Conservation (phyloP, 441 rosid species). For the Erodium chrysanthum region DNA sequence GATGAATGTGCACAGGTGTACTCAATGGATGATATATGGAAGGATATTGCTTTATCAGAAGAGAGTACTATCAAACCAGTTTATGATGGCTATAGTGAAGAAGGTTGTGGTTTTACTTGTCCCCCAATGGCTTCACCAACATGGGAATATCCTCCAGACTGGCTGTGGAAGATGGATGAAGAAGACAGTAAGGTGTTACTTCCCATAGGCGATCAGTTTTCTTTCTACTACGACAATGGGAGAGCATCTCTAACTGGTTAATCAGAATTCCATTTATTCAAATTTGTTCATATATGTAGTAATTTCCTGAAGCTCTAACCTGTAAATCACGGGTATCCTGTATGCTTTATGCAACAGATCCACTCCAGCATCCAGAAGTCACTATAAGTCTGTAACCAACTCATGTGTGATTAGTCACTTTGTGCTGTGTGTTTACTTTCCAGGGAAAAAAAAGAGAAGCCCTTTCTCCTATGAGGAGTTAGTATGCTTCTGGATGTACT, state of each 20-base stretch:
- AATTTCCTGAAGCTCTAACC: conserved; percentile 31
- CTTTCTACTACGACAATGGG: conserved; percentile 30
- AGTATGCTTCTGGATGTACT: conserved; percentile 25
- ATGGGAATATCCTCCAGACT: conserved; percentile 48
- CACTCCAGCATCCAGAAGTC: conserved; percentile 18
- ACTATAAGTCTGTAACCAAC: conserved; percentile 24
- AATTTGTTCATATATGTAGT: conserved; percentile 36
- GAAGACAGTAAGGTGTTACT: conserved; percentile 47
- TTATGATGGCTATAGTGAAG: conserved; percentile 37
- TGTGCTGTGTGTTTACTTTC: conserved; percentile 35
- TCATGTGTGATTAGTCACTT: conserved; percentile 28
- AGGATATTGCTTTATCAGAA: conserved; percentile 58
- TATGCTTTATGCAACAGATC: conserved; percentile 26
- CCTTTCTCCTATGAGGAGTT: conserved; percentile 28
- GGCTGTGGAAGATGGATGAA: conserved; percentile 56
- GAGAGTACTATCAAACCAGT: conserved; percentile 40
- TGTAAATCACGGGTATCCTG: conserved; percentile 32
- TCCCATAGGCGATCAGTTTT: conserved; percentile 29
- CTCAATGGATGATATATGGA: conserved; percentile 92
- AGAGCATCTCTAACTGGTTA: conserved; percentile 39
- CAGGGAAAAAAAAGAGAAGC: conserved; percentile 24
- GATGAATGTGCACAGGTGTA: conserved; percentile 39
- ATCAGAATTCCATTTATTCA: conserved; percentile 45
- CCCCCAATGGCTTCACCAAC: conserved; percentile 46
- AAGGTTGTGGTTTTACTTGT: conserved; percentile 35